Evolutionary conservation across 106 monocot species (phyloP), one percentile per base, ranked within the genome.

Genomic region (Chionographis japonica): DNA sequence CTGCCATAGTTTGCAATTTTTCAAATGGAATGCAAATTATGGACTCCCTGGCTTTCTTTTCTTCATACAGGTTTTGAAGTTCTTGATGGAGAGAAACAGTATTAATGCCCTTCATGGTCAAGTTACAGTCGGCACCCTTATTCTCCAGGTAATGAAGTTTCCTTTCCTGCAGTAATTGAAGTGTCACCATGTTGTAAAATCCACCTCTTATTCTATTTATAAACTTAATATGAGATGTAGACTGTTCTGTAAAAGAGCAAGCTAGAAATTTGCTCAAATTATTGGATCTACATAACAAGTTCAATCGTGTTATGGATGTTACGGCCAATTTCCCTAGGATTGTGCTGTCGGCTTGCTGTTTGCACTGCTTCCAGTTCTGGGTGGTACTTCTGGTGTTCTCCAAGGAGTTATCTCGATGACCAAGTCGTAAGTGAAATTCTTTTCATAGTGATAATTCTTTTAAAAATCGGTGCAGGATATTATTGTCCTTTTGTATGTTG

Each of bases 261-360:
- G 46, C 46, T 46, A 46, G 46, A 46, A 46, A 46, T 46, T 46
- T 46, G 46, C 9, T 46, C 46, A 46, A 6, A 46, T 46, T 46
- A 6, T 46, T 46, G 46, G 9, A 46, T 10, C 5, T 6, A 6
- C 9, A 10, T 5, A 46, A 46, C 46, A 46, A 6, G 9, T 46
- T 5, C 9, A 46, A 46, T 5, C 9, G 46, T 46, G 46, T 46
- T 2, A 6, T 10, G 9, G 9, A 46, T 46, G 46, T 46, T 10
- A 46, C 46, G 5, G 9, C 9, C 5, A 5, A 18, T 61, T 71
- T 5, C 37, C 14, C 50, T 71, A 95, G 95, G 95, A 95, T 76
- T 95, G 95, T 80, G 95, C 95, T 74, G 95, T 95, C 72, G 95
- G 95, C 59, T 80, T 95, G 74, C 75, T 95, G 60, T 95, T 95